Percentiles rank a stretch among this genome's conserved stretches.
Conservation (phyloP, 78 protist genomes). For the Cavenderia fasciculata region DNA sequence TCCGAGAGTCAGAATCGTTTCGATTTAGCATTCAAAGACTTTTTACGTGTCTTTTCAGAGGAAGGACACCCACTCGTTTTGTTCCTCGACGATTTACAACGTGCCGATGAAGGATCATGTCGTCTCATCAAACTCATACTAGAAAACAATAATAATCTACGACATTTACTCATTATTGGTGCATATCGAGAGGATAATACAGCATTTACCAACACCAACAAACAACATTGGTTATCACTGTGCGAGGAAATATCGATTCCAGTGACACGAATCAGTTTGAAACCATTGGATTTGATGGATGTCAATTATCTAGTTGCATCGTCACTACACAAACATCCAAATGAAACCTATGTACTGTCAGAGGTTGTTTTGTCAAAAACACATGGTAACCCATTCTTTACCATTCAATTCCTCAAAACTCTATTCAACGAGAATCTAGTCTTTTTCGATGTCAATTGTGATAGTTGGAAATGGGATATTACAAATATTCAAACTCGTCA, state of each 20-base stretch:
- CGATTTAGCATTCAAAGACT: slow-evolving; percentile 63
- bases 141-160: slow-evolving; percentile 15
- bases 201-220: neutral
- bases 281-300: slow-evolving; percentile 23
- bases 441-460: neutral
- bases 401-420: slow-evolving; percentile 43
- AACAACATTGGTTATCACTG: too few species aligned
- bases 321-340: slow-evolving; percentile 16
- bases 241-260: too few species aligned
- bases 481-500: slow-evolving; percentile 34
- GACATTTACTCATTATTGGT: slow-evolving; percentile 35
- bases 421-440: slow-evolving; percentile 34
- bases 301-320: slow-evolving; percentile 36
- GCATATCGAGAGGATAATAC: slow-evolving; percentile 78
- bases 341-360: slow-evolving; percentile 16
- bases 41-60: slow-evolving; percentile 57
- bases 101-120: slow-evolving; percentile 29
- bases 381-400: slow-evolving; percentile 66
- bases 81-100: slow-evolving; percentile 71
- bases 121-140: slow-evolving; percentile 23
- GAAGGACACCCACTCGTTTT: slow-evolving; percentile 60
- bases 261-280: neutral
- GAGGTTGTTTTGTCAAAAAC: slow-evolving; percentile 49
- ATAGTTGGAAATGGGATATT: slow-evolving; percentile 65
- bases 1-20: slow-evolving; percentile 60